Evolutionary conservation across 306 rosid species (phyloP).

Genomic region (Quercus parvula): DNA sequence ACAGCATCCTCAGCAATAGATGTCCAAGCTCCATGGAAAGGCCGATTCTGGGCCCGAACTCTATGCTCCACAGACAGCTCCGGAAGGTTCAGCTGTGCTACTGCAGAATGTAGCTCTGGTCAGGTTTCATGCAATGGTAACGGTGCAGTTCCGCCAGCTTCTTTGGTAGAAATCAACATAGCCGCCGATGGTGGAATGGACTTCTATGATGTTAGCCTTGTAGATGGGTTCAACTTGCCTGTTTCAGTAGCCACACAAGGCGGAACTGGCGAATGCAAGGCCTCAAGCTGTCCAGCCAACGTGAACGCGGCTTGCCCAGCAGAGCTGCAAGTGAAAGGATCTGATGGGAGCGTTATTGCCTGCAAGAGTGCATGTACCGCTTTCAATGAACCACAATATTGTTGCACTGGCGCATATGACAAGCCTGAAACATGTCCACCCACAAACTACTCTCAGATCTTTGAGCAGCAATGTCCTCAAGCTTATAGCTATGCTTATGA

Average conservation of each 20-base stretch:
- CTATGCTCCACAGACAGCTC: slow-evolving; percentile 18
- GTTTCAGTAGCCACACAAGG: slow-evolving; percentile 21
- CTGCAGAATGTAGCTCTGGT: slow-evolving; percentile 38
- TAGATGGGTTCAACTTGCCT: slow-evolving; percentile 45
- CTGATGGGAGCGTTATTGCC: slow-evolving; percentile 28
- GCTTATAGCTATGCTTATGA: too few species aligned
- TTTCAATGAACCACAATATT: slow-evolving; percentile 28
- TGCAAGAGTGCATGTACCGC: slow-evolving; percentile 48
- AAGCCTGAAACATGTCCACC: slow-evolving; percentile 36
- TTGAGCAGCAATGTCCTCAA: slow-evolving; percentile 25
- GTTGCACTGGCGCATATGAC: slow-evolving; percentile 23
- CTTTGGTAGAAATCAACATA: slow-evolving; percentile 32
- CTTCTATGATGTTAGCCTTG: slow-evolving; percentile 38
- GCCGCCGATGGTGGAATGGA: slow-evolving; percentile 27
- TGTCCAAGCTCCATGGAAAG: slow-evolving; percentile 34
- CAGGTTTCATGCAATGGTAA: slow-evolving; percentile 36
- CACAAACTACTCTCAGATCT: slow-evolving; percentile 27
- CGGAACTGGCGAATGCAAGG: slow-evolving; percentile 13
- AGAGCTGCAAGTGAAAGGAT: slow-evolving; percentile 17
- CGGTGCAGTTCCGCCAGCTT: slow-evolving; percentile 40
- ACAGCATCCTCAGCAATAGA: background rate
- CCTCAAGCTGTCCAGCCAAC: slow-evolving; percentile 21
- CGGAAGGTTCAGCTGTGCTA: slow-evolving; percentile 29
- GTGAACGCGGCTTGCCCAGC: slow-evolving; percentile 28
- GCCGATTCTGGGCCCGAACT: slow-evolving; percentile 42